These are phyloP conservation scores for Saccharomycopsis selenospora DNA, from an alignment of 805 yeast genomes.

Conservation along the genomic window DNA sequence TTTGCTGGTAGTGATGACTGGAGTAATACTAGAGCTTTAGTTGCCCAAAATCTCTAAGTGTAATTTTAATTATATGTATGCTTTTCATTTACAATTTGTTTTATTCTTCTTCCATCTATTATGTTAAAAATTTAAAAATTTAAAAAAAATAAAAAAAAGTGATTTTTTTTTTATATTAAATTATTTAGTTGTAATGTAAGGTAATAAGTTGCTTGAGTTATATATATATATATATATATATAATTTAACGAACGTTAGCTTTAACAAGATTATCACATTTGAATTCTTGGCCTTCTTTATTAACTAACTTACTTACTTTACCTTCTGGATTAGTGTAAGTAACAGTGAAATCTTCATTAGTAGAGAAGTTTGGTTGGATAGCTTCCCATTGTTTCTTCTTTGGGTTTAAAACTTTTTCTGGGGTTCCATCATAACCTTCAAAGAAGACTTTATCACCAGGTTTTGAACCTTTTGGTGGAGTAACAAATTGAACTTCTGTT, in stretches of 20 bases:
- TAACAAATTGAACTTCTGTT: slow-evolving; percentile 76
- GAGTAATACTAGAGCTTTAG: slow-evolving; percentile 43
- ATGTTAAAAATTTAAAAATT: no score
- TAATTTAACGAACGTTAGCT: slow-evolving; percentile 68
- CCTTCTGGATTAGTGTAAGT: slow-evolving; percentile 74
- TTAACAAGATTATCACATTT: slow-evolving; percentile 62
- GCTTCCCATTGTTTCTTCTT: slow-evolving; percentile 98
- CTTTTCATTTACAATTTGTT: no score
- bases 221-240: no score
- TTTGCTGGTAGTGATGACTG: slow-evolving; percentile 57
- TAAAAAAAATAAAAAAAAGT: no score
- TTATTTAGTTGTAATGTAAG: no score
- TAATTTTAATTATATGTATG: no score
- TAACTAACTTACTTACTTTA: slow-evolving; percentile 59
- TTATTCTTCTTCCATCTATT: no score
- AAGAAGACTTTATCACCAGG: slow-evolving; percentile 97
- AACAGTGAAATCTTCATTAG: slow-evolving; percentile 69
- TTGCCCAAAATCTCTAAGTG: slow-evolving; percentile 41
- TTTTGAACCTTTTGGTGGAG: slow-evolving; percentile 88
- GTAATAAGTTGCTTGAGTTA: no score
- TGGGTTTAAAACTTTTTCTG: slow-evolving; percentile 90
- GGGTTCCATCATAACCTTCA: slow-evolving; percentile 82
- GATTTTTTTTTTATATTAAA: no score
- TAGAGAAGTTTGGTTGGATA: slow-evolving; percentile 83
- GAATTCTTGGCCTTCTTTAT: slow-evolving; percentile 71